Evolutionary conservation across 768 basidiomycete genomes (phyloP).

Genomic region (Goffeauzyma gilvescens): DNA sequence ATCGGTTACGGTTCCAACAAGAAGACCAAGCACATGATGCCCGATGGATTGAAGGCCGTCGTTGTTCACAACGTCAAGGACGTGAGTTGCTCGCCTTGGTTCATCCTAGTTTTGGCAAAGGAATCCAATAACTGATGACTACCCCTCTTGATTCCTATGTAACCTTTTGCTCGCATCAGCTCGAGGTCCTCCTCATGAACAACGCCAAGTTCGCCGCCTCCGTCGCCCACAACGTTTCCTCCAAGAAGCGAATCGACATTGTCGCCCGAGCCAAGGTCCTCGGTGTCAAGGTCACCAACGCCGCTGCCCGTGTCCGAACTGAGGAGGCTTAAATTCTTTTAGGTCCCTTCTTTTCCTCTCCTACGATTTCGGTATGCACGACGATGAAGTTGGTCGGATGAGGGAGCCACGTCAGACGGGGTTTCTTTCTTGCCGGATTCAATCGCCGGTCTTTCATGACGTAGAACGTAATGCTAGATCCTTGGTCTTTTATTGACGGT

Average conservation of each 20-base stretch:
- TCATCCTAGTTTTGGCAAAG: too few species aligned
- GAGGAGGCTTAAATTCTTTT: conserved; percentile 60
- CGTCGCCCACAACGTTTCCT: conserved; percentile 89
- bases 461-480: too few species aligned
- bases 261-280: conserved; percentile 51
- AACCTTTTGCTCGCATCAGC: neutral
- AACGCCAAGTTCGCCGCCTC: conserved; percentile 89
- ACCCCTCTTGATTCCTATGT: neutral
- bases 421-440: too few species aligned
- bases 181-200: conserved; percentile 94
- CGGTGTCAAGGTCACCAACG: conserved; percentile 84
- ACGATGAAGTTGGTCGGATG: too few species aligned
- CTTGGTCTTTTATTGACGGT: too few species aligned
- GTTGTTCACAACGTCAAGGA: conserved; percentile 84
- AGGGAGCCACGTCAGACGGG: too few species aligned
- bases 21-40: conserved; percentile 89
- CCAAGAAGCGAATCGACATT: conserved; percentile 79
- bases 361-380: too few species aligned
- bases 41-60: conserved; percentile 89
- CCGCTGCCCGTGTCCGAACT: conserved; percentile 76
- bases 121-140: too few species aligned
- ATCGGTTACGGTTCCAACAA: conserved; percentile 84
- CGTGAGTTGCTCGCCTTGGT: conserved; percentile 23
- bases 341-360: too few species aligned
- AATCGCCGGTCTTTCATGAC: too few species aligned